A percentile compares a stretch with the other conserved stretches of the same genome.
Evolutionary conservation across 2,329 filamentous ascomycete genomes (phyloP).

Genomic region (Cladosporium phlei): DNA sequence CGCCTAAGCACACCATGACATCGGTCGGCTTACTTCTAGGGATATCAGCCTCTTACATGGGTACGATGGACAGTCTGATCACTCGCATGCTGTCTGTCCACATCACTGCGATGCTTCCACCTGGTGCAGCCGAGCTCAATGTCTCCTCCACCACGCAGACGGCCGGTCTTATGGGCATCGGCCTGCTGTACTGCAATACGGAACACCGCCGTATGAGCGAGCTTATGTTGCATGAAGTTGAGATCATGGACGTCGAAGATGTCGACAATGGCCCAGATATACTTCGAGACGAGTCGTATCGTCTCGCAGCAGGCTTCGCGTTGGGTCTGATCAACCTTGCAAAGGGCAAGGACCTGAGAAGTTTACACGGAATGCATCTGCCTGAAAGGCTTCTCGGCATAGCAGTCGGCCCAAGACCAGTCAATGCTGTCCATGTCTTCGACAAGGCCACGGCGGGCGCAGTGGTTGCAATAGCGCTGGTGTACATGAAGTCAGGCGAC

Average conservation of each 20-base stretch:
- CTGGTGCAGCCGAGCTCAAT: constrained; percentile 89
- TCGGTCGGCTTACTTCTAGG: constrained; percentile 92
- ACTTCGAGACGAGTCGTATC: constrained; percentile 90
- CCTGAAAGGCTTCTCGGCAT: constrained; percentile 82
- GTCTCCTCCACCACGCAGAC: constrained; percentile 90
- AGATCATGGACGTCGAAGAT: constrained; percentile 79
- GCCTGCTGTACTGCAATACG: constrained; percentile 86
- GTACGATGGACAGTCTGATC: constrained; percentile 95
- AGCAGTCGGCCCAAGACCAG: constrained; percentile 83
- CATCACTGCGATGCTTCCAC: constrained; percentile 87
- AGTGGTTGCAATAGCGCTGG: constrained; percentile 80
- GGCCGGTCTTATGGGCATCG: constrained; percentile 94
- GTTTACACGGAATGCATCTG: constrained; percentile 87
- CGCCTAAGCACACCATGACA: constrained; percentile 98
- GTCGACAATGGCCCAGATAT: constrained; percentile 62
- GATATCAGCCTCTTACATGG: constrained; percentile 86
- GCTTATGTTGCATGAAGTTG: constrained; percentile 96
- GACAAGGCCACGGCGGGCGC: constrained; percentile 93
- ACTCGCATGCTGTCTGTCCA: constrained; percentile 92
- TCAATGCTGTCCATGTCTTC: constrained; percentile 85
- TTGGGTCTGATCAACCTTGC: constrained; percentile 92
- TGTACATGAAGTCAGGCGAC: constrained; percentile 97
- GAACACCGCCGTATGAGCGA: constrained; percentile 98
- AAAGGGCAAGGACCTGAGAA: constrained; percentile 80
- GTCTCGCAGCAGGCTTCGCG: constrained; percentile 87